These are phyloP conservation scores for Solanum ossicruentum DNA, from an alignment of 257 asterid genomes.

Conservation along the genomic window DNA sequence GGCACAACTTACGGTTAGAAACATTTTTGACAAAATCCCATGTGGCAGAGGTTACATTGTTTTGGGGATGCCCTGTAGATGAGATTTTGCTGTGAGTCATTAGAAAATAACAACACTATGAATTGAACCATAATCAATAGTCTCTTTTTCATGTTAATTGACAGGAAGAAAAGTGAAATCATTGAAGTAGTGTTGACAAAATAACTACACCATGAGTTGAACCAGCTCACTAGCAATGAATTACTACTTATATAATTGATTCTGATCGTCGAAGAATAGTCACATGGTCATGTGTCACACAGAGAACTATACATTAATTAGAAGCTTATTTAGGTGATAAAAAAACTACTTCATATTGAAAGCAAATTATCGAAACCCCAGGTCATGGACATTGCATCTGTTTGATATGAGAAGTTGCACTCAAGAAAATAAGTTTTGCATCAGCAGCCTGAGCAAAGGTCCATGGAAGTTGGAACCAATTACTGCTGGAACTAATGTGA, in stretches of 20 bases:
- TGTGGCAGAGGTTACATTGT: conserved; percentile 40
- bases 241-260: background rate
- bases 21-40: conserved; percentile 49
- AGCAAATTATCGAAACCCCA: too few relatives aligned
- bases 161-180: background rate
- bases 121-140: background rate
- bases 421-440: background rate
- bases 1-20: conserved; percentile 36
- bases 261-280: background rate
- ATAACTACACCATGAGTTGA: background rate
- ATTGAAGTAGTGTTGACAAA: background rate
- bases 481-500: background rate
- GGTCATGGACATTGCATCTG: too few relatives aligned
- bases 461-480: background rate
- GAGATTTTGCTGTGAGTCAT: conserved; percentile 6
- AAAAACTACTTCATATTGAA: too few relatives aligned
- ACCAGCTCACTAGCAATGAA: background rate
- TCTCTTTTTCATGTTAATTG: background rate
- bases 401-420: too few relatives aligned
- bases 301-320: background rate
- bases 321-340: too few relatives aligned
- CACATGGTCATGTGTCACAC: background rate
- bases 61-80: conserved; percentile 45
- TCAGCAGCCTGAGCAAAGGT: background rate
- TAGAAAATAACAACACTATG: background rate